Conservation (phyloP, 2,329 filamentous ascomycete species). For the Metarhizium humberi region DNA sequence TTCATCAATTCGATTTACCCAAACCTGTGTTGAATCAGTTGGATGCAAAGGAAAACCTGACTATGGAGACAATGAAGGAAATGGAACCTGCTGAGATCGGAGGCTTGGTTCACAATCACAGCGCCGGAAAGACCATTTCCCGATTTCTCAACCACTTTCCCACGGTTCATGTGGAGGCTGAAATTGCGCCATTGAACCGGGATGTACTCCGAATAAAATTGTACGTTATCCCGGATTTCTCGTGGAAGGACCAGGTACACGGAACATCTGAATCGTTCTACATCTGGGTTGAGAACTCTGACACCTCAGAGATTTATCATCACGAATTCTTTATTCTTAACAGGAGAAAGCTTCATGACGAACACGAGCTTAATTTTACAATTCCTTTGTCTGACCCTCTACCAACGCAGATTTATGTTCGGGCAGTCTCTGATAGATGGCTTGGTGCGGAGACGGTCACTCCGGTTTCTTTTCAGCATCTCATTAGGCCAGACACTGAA, state of each 20-base stretch:
- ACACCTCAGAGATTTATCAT: conserved; percentile 95
- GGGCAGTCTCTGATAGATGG: conserved; percentile 92
- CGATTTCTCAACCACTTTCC: conserved; percentile 86
- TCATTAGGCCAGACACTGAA: conserved; percentile 94
- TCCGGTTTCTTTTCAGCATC: conserved; percentile 92
- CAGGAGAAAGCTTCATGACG: conserved; percentile 80
- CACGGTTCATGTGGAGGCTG: conserved; percentile 79
- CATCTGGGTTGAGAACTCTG: conserved; percentile 98
- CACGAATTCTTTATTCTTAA: conserved; percentile 95
- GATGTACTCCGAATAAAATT: conserved; percentile 90
- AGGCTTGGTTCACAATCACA: conserved; percentile 79
- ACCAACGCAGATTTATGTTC: conserved; percentile 91
- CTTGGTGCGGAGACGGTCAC: conserved; percentile 92
- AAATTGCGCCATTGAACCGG: conserved; percentile 90
- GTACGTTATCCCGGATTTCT: conserved; percentile 78
- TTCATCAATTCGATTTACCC: conserved; percentile 89
- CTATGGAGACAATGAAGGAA: conserved; percentile 77
- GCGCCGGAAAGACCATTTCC: conserved; percentile 73
- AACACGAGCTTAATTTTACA: conserved; percentile 97
- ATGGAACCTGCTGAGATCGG: conserved; percentile 93
- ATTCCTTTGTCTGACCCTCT: conserved; percentile 90
- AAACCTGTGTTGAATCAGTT: conserved; percentile 75
- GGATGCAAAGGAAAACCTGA: conserved; percentile 67
- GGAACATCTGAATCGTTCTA: conserved; percentile 95
- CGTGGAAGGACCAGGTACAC: conserved; percentile 89